phyloP scores from a whole-genome alignment of 495 filamentous ascomycete species.

The Platismatia glauca region DNA sequence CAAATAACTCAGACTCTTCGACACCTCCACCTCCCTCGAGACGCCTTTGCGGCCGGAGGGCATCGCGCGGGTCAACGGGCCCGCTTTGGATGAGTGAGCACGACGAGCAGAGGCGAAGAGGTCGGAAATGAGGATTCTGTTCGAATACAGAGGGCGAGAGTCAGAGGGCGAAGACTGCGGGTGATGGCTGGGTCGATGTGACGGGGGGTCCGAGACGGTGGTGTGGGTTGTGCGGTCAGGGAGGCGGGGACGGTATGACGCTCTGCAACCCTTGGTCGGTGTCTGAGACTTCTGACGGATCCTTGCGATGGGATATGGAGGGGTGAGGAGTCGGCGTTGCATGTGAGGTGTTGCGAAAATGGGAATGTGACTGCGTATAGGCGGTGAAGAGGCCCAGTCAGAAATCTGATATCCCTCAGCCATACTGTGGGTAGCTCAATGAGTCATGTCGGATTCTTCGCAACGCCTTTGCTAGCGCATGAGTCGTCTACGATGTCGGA shows the following conservation, averaged over 20 bases:
- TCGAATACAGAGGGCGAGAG: not conserved
- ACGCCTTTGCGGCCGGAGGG: not conserved
- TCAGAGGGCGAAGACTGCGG: not conserved
- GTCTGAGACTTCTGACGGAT: not conserved
- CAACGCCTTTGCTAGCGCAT: not conserved
- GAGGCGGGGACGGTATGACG: not conserved
- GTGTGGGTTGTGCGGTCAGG: not conserved
- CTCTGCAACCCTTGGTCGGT: not conserved
- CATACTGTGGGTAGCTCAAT: not conserved
- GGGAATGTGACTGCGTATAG: not conserved
- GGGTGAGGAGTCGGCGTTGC: not conserved
- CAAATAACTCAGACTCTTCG: conserved; percentile 69
- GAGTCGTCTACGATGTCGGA: not conserved
- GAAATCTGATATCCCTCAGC: not conserved
- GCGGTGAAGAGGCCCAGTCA: not conserved
- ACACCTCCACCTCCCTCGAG: conserved; percentile 55
- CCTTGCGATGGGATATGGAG: not conserved
- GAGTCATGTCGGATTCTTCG: not conserved
- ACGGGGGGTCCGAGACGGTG: not conserved
- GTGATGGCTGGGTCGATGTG: not conserved
- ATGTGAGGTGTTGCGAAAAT: not conserved
- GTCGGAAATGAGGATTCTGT: not conserved
- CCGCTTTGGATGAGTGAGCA: not conserved
- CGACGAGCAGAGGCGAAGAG: not conserved
- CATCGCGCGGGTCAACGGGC: not conserved